Percentiles rank a stretch among this genome's conserved stretches.
Evolutionary conservation across 1,139 yeast species (phyloP).

Genomic region (Chernovozyma aurita): DNA sequence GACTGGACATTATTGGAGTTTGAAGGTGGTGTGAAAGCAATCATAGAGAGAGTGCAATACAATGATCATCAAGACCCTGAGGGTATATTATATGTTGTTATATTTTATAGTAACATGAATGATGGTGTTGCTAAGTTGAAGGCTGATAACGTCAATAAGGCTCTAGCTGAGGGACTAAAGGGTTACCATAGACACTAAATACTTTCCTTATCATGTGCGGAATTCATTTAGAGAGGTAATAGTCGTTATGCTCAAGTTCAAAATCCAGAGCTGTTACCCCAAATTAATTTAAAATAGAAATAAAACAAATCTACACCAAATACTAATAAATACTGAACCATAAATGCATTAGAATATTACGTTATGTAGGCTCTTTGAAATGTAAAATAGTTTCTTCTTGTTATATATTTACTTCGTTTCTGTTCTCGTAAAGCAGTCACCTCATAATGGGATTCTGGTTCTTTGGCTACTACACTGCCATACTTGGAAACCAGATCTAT

Average conservation of each 20-base stretch:
- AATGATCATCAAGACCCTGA: conserved; percentile 8
- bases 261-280: background rate
- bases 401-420: no score
- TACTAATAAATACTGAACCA: no score
- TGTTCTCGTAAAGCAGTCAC: no score
- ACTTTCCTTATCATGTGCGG: background rate
- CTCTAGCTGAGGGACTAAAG: conserved; percentile 29
- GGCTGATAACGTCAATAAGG: conserved; percentile 31
- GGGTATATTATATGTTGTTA: conserved; percentile 19
- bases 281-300: background rate
- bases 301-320: no score
- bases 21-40: conserved; percentile 25
- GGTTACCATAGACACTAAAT: conserved; percentile 19
- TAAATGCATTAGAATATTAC: conserved; percentile 4
- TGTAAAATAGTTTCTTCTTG: no score
- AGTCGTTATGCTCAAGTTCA: no score
- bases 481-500: no score
- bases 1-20: conserved; percentile 33
- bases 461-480: no score
- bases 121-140: conserved; percentile 42
- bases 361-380: background rate
- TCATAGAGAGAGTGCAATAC: conserved; percentile 20
- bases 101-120: conserved; percentile 32
- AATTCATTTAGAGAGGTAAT: no score
- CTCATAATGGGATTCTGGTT: no score